A percentile compares a stretch with the other conserved stretches of the same genome.
These are phyloP conservation scores for Arthrobotrys conoides DNA, from an alignment of 2,329 filamentous ascomycete species.

Conservation along the genomic window DNA sequence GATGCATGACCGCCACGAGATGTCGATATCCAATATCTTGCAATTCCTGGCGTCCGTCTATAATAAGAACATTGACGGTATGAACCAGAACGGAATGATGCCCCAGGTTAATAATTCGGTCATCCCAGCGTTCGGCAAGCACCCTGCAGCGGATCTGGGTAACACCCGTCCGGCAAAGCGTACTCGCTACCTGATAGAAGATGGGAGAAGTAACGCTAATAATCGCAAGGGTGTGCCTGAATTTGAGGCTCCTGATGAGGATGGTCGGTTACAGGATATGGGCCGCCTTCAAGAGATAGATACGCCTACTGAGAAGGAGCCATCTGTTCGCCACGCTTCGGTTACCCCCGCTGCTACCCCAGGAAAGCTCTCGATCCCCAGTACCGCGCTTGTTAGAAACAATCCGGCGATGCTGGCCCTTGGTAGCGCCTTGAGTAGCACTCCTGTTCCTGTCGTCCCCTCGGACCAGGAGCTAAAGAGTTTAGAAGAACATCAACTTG, in stretches of 20 bases:
- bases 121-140: constrained; percentile 44
- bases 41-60: constrained; percentile 98
- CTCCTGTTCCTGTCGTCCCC: constrained; percentile 34
- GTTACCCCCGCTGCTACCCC: constrained; percentile 40
- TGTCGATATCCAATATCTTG: constrained; percentile 98
- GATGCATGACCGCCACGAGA: constrained; percentile 95
- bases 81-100: constrained; percentile 42
- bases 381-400: constrained; percentile 51
- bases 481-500: constrained; percentile 43
- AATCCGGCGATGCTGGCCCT: constrained; percentile 30
- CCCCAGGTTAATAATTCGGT: constrained; percentile 48
- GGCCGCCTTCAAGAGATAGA: constrained; percentile 50
- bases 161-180: constrained; percentile 52
- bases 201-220: constrained; percentile 31
- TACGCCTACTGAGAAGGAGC: constrained; percentile 50
- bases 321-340: constrained; percentile 46
- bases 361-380: constrained; percentile 22
- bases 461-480: constrained; percentile 39
- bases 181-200: constrained; percentile 55
- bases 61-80: constrained; percentile 87
- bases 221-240: constrained; percentile 29
- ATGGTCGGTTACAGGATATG: constrained; percentile 43
- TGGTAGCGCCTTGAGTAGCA: constrained; percentile 19
- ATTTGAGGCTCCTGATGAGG: constrained; percentile 32
- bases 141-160: constrained; percentile 40